Percentiles rank a stretch among this genome's conserved stretches.
Conservation (phyloP, 768 basidiomycete genomes). For the Rubroboletus satanas region DNA sequence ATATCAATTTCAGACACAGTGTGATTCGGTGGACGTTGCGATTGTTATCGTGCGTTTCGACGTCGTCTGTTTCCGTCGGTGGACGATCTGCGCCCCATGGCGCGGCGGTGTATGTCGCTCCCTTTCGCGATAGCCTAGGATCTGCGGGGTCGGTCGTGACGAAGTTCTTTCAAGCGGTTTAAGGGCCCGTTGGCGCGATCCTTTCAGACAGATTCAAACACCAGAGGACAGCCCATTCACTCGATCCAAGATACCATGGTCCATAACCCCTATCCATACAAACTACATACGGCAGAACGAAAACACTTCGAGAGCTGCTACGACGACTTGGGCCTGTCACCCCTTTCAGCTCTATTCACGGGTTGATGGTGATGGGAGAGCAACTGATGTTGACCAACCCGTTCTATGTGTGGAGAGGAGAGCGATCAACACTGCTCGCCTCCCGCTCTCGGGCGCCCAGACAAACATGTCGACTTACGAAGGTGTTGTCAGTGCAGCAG, state of each 20-base stretch:
- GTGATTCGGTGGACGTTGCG: too few species aligned
- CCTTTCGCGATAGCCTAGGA: not conserved
- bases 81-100: not conserved
- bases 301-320: not conserved
- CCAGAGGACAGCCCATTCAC: too few species aligned
- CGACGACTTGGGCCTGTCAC: not conserved
- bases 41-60: not conserved
- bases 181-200: too few species aligned
- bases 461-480: not conserved
- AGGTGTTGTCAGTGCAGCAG: slow-evolving; percentile 14
- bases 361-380: not conserved
- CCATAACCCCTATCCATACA: not conserved
- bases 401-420: not conserved
- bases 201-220: not conserved
- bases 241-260: not conserved
- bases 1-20: too few species aligned
- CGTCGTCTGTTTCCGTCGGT: too few species aligned
- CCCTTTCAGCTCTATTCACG: not conserved
- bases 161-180: not conserved
- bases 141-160: not conserved
- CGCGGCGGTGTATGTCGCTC: too few species aligned
- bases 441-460: too few species aligned
- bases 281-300: too few species aligned
- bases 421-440: not conserved
- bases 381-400: slow-evolving; percentile 14